Conservation (phyloP, 2,329 filamentous ascomycete species). For the Colletotrichum ledebouriae region DNA sequence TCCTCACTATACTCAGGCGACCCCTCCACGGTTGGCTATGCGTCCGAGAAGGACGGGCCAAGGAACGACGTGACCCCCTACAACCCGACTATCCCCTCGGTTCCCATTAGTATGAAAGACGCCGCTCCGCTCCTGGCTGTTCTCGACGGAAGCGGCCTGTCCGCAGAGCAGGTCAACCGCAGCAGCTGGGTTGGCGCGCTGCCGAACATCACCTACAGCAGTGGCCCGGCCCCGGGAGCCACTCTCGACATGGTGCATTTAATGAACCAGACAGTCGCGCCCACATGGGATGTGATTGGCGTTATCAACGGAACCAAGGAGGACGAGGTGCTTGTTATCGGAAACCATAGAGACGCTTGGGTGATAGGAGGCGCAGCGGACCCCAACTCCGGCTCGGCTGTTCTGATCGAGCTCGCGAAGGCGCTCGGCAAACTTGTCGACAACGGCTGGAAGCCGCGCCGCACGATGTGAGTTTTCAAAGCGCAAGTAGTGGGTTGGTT, state of each 20-base stretch:
- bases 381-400: constrained; percentile 63
- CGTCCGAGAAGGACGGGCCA: constrained; percentile 30
- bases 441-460: constrained; percentile 64
- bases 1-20: constrained; percentile 31
- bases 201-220: constrained; percentile 35
- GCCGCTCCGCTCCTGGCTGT: constrained; percentile 19
- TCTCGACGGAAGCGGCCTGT: constrained; percentile 22
- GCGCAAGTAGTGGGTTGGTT: no score
- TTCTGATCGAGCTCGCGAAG: constrained; percentile 63
- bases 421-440: constrained; percentile 61
- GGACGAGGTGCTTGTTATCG: constrained; percentile 60
- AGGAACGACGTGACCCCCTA: constrained; percentile 30
- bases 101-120: constrained; percentile 34
- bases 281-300: constrained; percentile 53
- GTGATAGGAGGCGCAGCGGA: constrained; percentile 66
- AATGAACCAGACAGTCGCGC: constrained; percentile 31
- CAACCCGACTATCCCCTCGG: constrained; percentile 29
- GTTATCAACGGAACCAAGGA: constrained; percentile 57
- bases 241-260: constrained; percentile 34
- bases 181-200: constrained; percentile 31
- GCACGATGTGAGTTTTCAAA: constrained; percentile 55
- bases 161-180: constrained; percentile 24
- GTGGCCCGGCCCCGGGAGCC: constrained; percentile 22
- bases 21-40: constrained; percentile 24
- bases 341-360: constrained; percentile 68